A percentile compares a stretch with the other conserved stretches of the same genome.
phyloP scores from a whole-genome alignment of 2,329 filamentous ascomycete genomes.

The Pseudopithomyces maydicus region DNA sequence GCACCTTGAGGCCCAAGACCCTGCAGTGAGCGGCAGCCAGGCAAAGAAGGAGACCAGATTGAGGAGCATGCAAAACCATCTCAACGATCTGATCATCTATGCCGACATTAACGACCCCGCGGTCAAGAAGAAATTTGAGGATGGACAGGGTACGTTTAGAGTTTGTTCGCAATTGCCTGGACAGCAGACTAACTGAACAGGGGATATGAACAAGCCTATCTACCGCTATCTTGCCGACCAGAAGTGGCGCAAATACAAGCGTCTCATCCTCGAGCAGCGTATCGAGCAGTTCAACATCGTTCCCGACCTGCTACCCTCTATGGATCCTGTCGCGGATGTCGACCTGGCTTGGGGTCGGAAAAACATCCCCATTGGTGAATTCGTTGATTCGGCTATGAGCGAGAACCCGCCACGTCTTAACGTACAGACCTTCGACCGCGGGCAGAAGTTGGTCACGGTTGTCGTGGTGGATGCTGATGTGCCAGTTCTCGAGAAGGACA shows the following conservation, averaged over 20 bases:
- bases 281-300: conserved; percentile 85
- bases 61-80: conserved; percentile 69
- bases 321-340: conserved; percentile 80
- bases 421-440: conserved; percentile 83
- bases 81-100: conserved; percentile 82
- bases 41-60: conserved; percentile 68
- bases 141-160: conserved; percentile 76
- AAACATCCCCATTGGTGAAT: conserved; percentile 75
- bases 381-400: conserved; percentile 75
- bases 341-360: conserved; percentile 77
- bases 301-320: conserved; percentile 82
- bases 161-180: neutral
- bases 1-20: conserved; percentile 63
- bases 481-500: conserved; percentile 74
- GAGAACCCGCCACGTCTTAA: conserved; percentile 75
- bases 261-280: conserved; percentile 80
- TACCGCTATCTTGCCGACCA: conserved; percentile 87
- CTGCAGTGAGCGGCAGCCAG: conserved; percentile 66
- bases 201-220: conserved; percentile 94
- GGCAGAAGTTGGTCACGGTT: conserved; percentile 80
- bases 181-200: conserved; percentile 53
- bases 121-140: conserved; percentile 93
- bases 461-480: conserved; percentile 91
- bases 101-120: conserved; percentile 95
- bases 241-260: conserved; percentile 86